Evolutionary conservation across 1,284 basidiomycete genomes (phyloP).

Genomic region (Trametes hirsuta): DNA sequence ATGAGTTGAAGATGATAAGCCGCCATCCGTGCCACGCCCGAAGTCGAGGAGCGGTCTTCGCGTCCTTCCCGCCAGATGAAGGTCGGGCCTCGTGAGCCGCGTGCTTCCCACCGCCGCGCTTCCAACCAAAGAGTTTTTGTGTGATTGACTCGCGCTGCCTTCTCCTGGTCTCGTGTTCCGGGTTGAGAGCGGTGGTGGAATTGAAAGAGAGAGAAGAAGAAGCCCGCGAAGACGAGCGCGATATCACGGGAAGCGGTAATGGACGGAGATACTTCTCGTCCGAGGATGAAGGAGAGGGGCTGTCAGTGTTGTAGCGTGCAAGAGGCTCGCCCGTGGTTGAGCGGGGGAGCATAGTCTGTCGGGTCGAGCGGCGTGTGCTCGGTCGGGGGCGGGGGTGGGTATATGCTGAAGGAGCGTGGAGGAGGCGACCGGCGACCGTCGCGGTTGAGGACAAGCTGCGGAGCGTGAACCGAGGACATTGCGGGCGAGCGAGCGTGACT

Average conservation of each 20-base stretch:
- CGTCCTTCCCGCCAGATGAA: conserved; percentile 16
- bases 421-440: conserved; percentile 25
- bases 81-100: conserved; percentile 24
- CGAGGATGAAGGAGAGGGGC: conserved; percentile 21
- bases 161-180: conserved; percentile 8
- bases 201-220: conserved; percentile 28
- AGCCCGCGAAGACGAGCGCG: conserved; percentile 26
- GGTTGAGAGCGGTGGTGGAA: conserved; percentile 32
- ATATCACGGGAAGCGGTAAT: conserved; percentile 25
- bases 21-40: conserved; percentile 53
- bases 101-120: conserved; percentile 12
- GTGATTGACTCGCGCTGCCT: conserved; percentile 16
- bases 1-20: conserved; percentile 57
- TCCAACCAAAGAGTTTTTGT: conserved; percentile 25
- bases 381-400: conserved; percentile 3
- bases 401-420: conserved; percentile 19
- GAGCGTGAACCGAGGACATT: neutral
- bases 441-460: conserved; percentile 19
- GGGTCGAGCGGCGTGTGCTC: neutral
- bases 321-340: conserved; percentile 27
- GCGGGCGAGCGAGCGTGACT: neutral
- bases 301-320: conserved; percentile 13
- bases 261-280: conserved; percentile 23
- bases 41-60: conserved; percentile 13
- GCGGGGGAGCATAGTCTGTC: conserved; percentile 28